A percentile compares a stretch with the other conserved stretches of the same genome.
Conservation (phyloP, 1,284 basidiomycete species). For the Ganoderma resinaceum region DNA sequence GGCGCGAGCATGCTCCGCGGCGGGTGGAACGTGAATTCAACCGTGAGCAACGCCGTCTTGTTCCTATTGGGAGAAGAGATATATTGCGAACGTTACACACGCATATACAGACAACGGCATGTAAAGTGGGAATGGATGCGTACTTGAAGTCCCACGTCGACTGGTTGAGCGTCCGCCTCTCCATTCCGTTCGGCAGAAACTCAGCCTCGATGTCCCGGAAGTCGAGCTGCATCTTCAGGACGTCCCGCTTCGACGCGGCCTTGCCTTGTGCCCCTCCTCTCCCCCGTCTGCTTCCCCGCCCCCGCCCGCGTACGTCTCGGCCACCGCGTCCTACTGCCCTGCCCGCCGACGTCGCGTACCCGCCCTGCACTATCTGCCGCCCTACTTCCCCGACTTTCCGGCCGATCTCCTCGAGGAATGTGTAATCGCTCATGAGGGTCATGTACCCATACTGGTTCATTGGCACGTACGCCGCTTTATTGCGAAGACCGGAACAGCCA, state of each 20-base stretch:
- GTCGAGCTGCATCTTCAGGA: slow-evolving; percentile 71
- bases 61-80: slow-evolving; percentile 50
- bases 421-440: slow-evolving; percentile 85
- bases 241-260: slow-evolving; percentile 61
- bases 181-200: slow-evolving; percentile 85
- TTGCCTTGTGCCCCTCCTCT: slow-evolving; percentile 40
- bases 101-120: neutral
- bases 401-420: slow-evolving; percentile 82
- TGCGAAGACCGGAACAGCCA: slow-evolving; percentile 77
- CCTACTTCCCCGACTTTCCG: slow-evolving; percentile 78
- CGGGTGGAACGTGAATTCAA: slow-evolving; percentile 73
- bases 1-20: slow-evolving; percentile 51
- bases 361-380: slow-evolving; percentile 67
- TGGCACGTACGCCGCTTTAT: slow-evolving; percentile 77
- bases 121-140: slow-evolving; percentile 31
- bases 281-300: slow-evolving; percentile 35
- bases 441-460: slow-evolving; percentile 86
- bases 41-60: slow-evolving; percentile 71
- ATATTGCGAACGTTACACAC: slow-evolving; percentile 4
- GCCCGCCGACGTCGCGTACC: slow-evolving; percentile 41
- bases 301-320: slow-evolving; percentile 33
- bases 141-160: slow-evolving; percentile 85
- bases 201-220: slow-evolving; percentile 75
- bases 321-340: slow-evolving; percentile 22
- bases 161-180: slow-evolving; percentile 75